Percentiles rank a stretch among this genome's conserved stretches.
Conservation (phyloP, 2,329 filamentous ascomycete genomes). For the Bipolaris victoriae region DNA sequence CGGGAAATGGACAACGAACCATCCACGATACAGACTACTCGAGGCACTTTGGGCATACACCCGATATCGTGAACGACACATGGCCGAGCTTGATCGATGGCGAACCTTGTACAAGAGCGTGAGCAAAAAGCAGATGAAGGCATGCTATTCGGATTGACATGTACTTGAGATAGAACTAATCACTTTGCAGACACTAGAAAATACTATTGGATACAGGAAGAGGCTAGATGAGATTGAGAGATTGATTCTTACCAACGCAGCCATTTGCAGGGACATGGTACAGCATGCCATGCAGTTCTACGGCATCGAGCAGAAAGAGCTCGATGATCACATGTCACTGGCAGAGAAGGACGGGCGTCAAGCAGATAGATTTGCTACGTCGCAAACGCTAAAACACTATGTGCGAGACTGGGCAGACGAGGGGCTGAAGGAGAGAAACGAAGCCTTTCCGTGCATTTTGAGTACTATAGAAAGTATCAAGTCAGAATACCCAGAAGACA, state of each 20-base stretch:
- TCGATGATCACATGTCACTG: slow-evolving; percentile 53
- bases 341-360: slow-evolving; percentile 42
- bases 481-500: fast-evolving
- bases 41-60: slow-evolving; percentile 28
- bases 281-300: slow-evolving; percentile 57
- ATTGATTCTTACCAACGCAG: slow-evolving; percentile 55
- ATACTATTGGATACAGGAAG: slow-evolving; percentile 27
- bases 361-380: slow-evolving; percentile 57
- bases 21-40: slow-evolving; percentile 31
- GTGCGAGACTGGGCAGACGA: slow-evolving; percentile 63
- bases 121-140: slow-evolving; percentile 33
- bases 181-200: slow-evolving; percentile 23
- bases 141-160: neutral
- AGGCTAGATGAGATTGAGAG: slow-evolving; percentile 56
- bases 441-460: slow-evolving; percentile 47
- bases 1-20: slow-evolving; percentile 26
- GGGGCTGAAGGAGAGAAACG: slow-evolving; percentile 55
- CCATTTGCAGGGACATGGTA: slow-evolving; percentile 57
- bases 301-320: slow-evolving; percentile 52
- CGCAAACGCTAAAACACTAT: slow-evolving; percentile 63
- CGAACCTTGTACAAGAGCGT: slow-evolving; percentile 31
- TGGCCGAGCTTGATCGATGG: slow-evolving; percentile 33
- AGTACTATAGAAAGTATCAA: slow-evolving; percentile 25
- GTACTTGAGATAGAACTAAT: neutral
- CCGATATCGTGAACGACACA: slow-evolving; percentile 26